These are phyloP conservation scores for Solanum sejunctum DNA, from an alignment of 257 asterid genomes.

Conservation along the genomic window DNA sequence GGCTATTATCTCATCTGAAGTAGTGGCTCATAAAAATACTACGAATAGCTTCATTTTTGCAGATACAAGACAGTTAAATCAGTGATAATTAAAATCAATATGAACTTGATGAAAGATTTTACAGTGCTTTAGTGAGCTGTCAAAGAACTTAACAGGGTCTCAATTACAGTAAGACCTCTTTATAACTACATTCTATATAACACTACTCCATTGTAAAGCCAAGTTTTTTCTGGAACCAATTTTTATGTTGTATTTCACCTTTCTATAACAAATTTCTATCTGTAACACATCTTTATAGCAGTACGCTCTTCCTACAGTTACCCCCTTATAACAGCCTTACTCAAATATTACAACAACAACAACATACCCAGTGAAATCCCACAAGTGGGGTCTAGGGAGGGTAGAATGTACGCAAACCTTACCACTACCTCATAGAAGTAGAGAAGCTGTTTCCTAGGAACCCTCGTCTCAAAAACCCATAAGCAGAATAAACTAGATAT, in stretches of 20 bases:
- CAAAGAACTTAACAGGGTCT: neutral
- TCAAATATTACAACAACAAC: too few species aligned
- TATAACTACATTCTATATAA: neutral
- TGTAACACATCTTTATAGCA: neutral
- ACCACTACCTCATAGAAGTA: too few species aligned
- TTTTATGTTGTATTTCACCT: neutral
- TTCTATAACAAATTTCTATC: neutral
- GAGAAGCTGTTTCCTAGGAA: too few species aligned
- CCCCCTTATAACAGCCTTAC: neutral
- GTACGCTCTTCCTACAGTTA: neutral
- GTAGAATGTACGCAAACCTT: too few species aligned
- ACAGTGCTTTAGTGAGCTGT: neutral
- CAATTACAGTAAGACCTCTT: neutral
- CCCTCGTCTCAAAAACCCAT: too few species aligned
- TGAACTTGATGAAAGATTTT: neutral
- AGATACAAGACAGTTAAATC: neutral
- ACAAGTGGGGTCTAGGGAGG: too few species aligned
- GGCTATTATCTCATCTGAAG: neutral
- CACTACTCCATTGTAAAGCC: neutral
- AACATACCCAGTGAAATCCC: too few species aligned
- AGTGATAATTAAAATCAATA: neutral
- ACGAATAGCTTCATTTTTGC: neutral
- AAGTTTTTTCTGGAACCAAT: neutral
- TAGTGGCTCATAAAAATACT: neutral
- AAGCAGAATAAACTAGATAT: too few species aligned